Evolutionary conservation across 352 stramenopile species (phyloP), one percentile per base, ranked within the genome.

Genomic region (Paralagenidium karlingii): DNA sequence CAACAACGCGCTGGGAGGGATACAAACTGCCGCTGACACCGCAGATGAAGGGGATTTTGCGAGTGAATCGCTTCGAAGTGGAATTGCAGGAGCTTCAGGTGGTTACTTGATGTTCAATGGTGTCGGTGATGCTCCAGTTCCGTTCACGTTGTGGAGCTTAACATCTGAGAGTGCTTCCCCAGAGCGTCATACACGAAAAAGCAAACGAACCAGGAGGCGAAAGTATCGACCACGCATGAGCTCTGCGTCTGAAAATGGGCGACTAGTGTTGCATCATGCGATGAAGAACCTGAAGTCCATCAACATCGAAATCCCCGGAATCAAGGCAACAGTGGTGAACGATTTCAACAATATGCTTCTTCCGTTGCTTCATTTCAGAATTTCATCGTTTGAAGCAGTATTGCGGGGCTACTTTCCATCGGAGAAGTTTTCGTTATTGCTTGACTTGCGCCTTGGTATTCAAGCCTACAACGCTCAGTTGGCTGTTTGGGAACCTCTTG

Each of bases 321-420:
- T 91, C 22, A 82, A 86, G 24, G 71, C 76, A 8, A 91, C 77
- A 6, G 57, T 91, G 20, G 63, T 91, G 11, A 91, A 91, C 42
- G 77, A 91, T 45, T 87, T 88, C 26, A 73, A 91, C 51, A 88
- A 91, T 38, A 91, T 91, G 77, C 45, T 88, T 29, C 48, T 91
- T 11, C 77, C 77, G 2, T 32, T 91, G 27, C 45, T 91, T 49
- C 77, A 91, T 40, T 65, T 84, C n/a, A 71, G 71, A 8, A 48
- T 87, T 11, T 53, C 59, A 9, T 65, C 62, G n/a, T 47, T 91
- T n/a, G 62, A 82, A 33, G 49, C 77, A 0, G 68, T 83, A 37
- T 53, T 90, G 18, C 60, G 73, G 24, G 70, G 74, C 20, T 59
- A 67, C 3, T 52, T 86, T 15, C n/a, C n/a, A n/a, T 63, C 79